Conservation (phyloP, 208 protist species). For the Herpetomonas tarakana region DNA sequence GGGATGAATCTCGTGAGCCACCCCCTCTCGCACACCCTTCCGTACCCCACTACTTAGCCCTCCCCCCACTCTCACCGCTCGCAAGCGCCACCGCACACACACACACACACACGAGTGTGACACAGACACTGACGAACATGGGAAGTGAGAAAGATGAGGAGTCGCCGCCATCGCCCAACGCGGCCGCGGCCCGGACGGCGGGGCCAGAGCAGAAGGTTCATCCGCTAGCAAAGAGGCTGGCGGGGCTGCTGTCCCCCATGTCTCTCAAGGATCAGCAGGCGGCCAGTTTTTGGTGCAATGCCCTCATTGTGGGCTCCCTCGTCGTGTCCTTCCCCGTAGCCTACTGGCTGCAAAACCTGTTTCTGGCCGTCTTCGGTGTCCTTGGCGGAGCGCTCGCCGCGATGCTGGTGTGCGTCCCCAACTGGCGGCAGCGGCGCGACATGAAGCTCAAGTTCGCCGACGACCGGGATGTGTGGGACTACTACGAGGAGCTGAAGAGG, state of each 20-base stretch:
- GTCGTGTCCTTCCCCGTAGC: slow-evolving; percentile 54
- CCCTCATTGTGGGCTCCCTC: slow-evolving; percentile 48
- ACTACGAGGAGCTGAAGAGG: slow-evolving; percentile 48
- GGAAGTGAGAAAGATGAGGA: too few relatives aligned
- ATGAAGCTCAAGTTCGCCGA: slow-evolving; percentile 47
- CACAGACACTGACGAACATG: too few relatives aligned
- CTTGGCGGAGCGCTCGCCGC: slow-evolving; percentile 27
- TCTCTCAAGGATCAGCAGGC: slow-evolving; percentile 62
- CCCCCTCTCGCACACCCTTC: too few relatives aligned
- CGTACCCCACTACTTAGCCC: too few relatives aligned
- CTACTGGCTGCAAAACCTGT: slow-evolving; percentile 47
- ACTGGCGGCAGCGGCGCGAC: slow-evolving; percentile 75
- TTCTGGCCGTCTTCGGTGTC: slow-evolving; percentile 43
- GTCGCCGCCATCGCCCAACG: too few relatives aligned
- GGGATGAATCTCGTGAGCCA: too few relatives aligned
- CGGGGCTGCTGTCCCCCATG: slow-evolving; percentile 75
- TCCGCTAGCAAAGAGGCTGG: slow-evolving; percentile 50
- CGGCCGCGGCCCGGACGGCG: slow-evolving; percentile 1
- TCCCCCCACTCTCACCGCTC: too few relatives aligned
- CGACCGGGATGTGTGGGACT: slow-evolving; percentile 48
- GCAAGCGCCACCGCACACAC: too few relatives aligned
- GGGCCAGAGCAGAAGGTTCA: slow-evolving; percentile 25
- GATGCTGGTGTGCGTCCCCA: slow-evolving; percentile 57
- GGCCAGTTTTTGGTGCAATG: slow-evolving; percentile 18
- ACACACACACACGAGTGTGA: too few relatives aligned